Percentiles rank a stretch among this genome's conserved stretches.
phyloP scores from a whole-genome alignment of 345 rosid genomes.

The Salix purpurea region DNA sequence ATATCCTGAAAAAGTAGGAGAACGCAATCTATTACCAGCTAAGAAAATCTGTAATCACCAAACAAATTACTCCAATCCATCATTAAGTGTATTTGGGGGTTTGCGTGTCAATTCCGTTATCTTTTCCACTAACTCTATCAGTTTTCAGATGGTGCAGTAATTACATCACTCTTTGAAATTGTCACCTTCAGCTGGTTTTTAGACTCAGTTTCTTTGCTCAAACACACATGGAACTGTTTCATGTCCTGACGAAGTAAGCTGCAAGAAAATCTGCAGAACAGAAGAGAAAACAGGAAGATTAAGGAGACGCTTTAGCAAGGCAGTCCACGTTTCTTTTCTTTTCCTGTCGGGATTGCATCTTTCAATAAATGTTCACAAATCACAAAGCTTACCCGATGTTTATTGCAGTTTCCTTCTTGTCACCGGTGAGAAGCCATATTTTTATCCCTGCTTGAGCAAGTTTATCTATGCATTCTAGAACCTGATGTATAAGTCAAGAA shows the following conservation, averaged over 20 bases:
- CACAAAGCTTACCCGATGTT: conserved; percentile 57
- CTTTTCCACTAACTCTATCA: background rate
- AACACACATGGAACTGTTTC: conserved; percentile 51
- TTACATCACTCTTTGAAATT: conserved; percentile 2
- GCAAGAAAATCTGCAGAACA: conserved; percentile 60
- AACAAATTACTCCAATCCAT: background rate
- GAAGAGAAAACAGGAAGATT: background rate
- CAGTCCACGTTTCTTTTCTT: background rate
- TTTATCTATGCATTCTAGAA: conserved; percentile 80
- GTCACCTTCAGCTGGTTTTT: conserved; percentile 24
- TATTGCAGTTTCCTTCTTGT: conserved; percentile 80
- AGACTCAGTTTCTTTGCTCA: conserved; percentile 31
- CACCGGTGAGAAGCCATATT: conserved; percentile 88
- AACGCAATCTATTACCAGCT: background rate
- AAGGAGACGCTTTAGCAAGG: background rate
- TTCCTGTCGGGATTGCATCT: background rate
- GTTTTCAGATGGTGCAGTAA: background rate
- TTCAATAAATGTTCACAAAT: background rate
- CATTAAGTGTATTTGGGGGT: background rate
- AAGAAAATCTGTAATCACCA: conserved; percentile 8
- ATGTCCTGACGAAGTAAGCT: conserved; percentile 77
- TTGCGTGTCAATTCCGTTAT: background rate
- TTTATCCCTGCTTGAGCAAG: conserved; percentile 86
- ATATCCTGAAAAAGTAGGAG: conserved; percentile 42
- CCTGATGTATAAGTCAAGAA: conserved; percentile 36